These are phyloP conservation scores for Podospora didyma DNA, from an alignment of 495 filamentous ascomycete genomes.

Conservation along the genomic window DNA sequence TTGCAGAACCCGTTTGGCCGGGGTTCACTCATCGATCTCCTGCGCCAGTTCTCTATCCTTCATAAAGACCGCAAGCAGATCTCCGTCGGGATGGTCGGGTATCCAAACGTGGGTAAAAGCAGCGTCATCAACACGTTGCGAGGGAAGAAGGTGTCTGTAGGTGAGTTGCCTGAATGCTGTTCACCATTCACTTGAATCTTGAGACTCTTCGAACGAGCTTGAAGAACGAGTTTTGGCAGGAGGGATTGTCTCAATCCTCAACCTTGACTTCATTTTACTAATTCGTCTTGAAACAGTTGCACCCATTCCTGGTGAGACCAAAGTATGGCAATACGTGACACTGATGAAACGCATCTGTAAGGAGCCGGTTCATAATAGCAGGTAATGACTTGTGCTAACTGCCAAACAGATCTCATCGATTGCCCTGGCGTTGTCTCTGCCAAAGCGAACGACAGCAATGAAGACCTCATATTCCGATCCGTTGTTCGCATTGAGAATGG, in stretches of 20 bases:
- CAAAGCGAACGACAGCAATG: conserved; percentile 73
- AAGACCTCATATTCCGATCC: conserved; percentile 88
- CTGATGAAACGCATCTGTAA: conserved; percentile 68
- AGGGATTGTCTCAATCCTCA: no score
- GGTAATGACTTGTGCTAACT: no score
- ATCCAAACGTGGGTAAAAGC: conserved; percentile 73
- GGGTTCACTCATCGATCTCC: conserved; percentile 58
- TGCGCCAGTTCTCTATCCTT: conserved; percentile 89
- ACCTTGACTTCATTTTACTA: no score
- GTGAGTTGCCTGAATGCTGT: no score
- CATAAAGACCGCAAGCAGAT: conserved; percentile 92
- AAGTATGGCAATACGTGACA: conserved; percentile 89
- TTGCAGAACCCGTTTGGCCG: conserved; percentile 87
- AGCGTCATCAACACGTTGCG: conserved; percentile 90
- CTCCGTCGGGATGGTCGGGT: conserved; percentile 82
- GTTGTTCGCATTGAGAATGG: conserved; percentile 82
- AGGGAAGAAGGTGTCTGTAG: conserved; percentile 86
- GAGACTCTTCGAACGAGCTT: no score
- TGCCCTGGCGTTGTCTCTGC: conserved; percentile 95
- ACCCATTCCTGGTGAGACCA: conserved; percentile 94
- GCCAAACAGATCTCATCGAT: conserved; percentile 94
- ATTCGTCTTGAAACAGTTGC: no score
- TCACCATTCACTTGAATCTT: no score
- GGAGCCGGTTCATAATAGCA: no score
- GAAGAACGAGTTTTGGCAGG: no score